These are phyloP conservation scores for Zalaria obscura DNA, from an alignment of 2,329 filamentous ascomycete genomes.

Conservation along the genomic window DNA sequence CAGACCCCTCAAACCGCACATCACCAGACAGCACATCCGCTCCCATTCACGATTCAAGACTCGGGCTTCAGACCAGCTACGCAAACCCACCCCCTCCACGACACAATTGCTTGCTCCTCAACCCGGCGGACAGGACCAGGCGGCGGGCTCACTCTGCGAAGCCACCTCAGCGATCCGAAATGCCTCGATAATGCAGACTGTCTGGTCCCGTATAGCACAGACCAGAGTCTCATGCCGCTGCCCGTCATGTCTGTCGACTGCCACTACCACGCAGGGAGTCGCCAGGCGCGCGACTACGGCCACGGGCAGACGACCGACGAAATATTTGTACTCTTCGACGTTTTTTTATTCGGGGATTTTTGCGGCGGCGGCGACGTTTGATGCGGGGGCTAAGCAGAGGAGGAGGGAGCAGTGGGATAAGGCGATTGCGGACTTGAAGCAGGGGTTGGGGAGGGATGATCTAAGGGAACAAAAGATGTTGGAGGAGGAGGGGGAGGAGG, in stretches of 20 bases:
- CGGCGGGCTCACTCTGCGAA: too few species aligned
- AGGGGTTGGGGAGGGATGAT: constrained; percentile 23
- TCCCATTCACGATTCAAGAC: too few species aligned
- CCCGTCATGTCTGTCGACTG: constrained; percentile 40
- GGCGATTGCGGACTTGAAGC: constrained; percentile 41
- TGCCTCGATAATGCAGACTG: constrained; percentile 43
- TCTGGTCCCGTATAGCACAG: constrained; percentile 55
- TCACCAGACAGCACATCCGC: background rate
- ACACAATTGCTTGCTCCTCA: too few species aligned
- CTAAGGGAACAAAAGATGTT: too few species aligned
- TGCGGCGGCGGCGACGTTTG: constrained; percentile 48
- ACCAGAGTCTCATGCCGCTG: constrained; percentile 48
- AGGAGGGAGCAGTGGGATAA: constrained; percentile 47
- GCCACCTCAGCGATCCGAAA: background rate
- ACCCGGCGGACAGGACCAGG: too few species aligned
- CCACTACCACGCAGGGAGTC: constrained; percentile 25
- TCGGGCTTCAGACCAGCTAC: too few species aligned
- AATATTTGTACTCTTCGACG: constrained; percentile 37
- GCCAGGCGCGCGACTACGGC: constrained; percentile 38
- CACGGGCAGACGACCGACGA: constrained; percentile 36
- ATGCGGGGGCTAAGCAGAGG: constrained; percentile 44
- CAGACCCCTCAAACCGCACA: too few species aligned
- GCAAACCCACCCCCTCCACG: too few species aligned
- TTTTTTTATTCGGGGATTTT: constrained; percentile 55
- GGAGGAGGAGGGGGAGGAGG: too few species aligned